Evolutionary conservation across 371 early-diverging fungal species (phyloP), one percentile per base, ranked within the genome.

Genomic region (Mucor lusitanicus): DNA sequence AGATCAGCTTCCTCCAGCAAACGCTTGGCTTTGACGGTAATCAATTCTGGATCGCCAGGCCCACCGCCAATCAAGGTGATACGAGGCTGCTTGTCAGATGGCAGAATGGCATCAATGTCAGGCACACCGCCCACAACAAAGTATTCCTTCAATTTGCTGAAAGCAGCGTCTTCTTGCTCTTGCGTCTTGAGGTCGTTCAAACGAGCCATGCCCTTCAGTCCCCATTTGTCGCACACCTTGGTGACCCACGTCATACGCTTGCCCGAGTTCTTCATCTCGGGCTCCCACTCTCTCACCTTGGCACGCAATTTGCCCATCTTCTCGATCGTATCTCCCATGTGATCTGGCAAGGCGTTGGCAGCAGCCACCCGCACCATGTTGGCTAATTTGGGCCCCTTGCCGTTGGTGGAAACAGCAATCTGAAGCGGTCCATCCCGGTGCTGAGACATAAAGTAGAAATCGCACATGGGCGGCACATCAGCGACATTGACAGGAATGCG

Each of bases 401-500:
- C 95, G 48, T 95, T 95, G 3, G 96, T 95, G 21, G 95, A 93
- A 21, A 97, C 93, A 0, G 94, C 95, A 59, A 97, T 85, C 70
- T 96, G 95, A 21, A 94, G 81, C 28, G 92, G 89, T 23, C 91
- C 91, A 64, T 94, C 94, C 5, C 94, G 82, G 68, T 92, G 91
- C 30, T 89, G 91, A 27, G 94, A 91, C 88, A 94, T 94, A 74
- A 95, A 96, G 75, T 91, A 95, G 71, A 97, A 96, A 70, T 97
- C 95, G 75, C 96, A 97, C 73, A 93, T 80, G 17, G 90, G 88
- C 15, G 94, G 92, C 21, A 95, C 91, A 68, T 97, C 97, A 0
- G 96, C 96, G 19, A 94, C 95, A 68, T 97, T 97, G 53, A 96
- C 95, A 8, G 95, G 95, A 48, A 95, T 94, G 32, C 89, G 82